Conservation (phyloP, 345 rosid species). For the Lepidium aucheri region DNA sequence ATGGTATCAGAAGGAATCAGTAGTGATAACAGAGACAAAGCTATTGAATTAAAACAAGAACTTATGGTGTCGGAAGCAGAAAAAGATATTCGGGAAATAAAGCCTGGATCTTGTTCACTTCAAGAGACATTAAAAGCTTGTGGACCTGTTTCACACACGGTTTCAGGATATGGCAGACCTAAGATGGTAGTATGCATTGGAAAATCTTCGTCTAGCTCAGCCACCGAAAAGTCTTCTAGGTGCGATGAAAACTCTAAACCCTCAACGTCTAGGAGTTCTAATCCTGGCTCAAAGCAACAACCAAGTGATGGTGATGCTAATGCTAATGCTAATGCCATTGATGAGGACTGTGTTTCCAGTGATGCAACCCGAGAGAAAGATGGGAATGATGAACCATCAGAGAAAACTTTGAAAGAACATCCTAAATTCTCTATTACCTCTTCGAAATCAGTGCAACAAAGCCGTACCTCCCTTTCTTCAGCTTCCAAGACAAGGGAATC, state of each 20-base stretch:
- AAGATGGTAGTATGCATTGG: slow-evolving; percentile 41
- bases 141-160: slow-evolving; percentile 27
- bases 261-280: slow-evolving; percentile 36
- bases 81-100: slow-evolving; percentile 32
- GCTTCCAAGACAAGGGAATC: slow-evolving; percentile 54
- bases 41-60: slow-evolving; percentile 36
- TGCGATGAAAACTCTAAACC: slow-evolving; percentile 36
- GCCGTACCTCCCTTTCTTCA: slow-evolving; percentile 52
- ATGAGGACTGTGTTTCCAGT: slow-evolving; percentile 39
- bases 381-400: slow-evolving; percentile 26
- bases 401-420: slow-evolving; percentile 42
- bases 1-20: slow-evolving; percentile 35
- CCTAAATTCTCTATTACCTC: slow-evolving; percentile 30
- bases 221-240: slow-evolving; percentile 32
- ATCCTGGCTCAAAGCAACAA: slow-evolving; percentile 33
- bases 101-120: slow-evolving; percentile 25
- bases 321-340: slow-evolving; percentile 13
- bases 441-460: slow-evolving; percentile 37
- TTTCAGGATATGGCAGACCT: slow-evolving; percentile 27
- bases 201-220: slow-evolving; percentile 39
- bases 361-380: slow-evolving; percentile 39
- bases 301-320: slow-evolving; percentile 32
- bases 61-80: slow-evolving; percentile 30
- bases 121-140: slow-evolving; percentile 37
- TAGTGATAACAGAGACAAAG: slow-evolving; percentile 30